Evolutionary conservation across 768 basidiomycete species (phyloP).

Genomic region (Lactarius sp.): DNA sequence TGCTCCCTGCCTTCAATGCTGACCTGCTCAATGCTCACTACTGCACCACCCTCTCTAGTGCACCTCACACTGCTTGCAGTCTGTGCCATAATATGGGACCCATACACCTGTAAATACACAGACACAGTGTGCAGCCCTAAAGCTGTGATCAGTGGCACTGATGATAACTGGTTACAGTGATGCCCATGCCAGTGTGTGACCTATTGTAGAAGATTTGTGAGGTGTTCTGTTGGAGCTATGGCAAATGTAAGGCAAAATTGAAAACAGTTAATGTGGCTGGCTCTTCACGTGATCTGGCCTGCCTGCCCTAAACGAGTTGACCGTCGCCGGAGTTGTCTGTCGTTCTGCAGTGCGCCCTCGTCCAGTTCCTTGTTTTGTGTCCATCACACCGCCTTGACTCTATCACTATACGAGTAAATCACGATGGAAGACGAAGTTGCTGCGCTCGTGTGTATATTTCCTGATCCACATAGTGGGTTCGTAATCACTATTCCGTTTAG

Average conservation of each 20-base stretch:
- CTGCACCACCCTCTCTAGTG: too few relatives aligned
- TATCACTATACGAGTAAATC: background rate
- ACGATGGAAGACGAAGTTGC: constrained; percentile 59
- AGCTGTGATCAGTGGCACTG: background rate
- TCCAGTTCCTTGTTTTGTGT: background rate
- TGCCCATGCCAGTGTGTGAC: background rate
- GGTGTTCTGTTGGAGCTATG: background rate
- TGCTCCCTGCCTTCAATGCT: too few relatives aligned
- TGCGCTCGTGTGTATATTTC: constrained; percentile 40
- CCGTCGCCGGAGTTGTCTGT: background rate
- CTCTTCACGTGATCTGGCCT: background rate
- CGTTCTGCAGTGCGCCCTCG: background rate
- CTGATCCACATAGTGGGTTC: background rate
- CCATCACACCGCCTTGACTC: constrained; percentile 3
- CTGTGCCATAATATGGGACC: too few relatives aligned
- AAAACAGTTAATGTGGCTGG: background rate
- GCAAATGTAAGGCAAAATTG: background rate
- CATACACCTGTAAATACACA: too few relatives aligned
- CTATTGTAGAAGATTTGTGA: background rate
- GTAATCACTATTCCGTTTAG: constrained; percentile 34
- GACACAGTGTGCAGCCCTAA: too few relatives aligned
- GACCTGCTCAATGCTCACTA: too few relatives aligned
- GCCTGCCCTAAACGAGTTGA: background rate
- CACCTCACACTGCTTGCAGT: too few relatives aligned
- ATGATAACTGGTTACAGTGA: too few relatives aligned